A percentile compares a stretch with the other conserved stretches of the same genome.
These are phyloP conservation scores for Trichophaea hybrida DNA, from an alignment of 2,329 filamentous ascomycete species.

Conservation along the genomic window DNA sequence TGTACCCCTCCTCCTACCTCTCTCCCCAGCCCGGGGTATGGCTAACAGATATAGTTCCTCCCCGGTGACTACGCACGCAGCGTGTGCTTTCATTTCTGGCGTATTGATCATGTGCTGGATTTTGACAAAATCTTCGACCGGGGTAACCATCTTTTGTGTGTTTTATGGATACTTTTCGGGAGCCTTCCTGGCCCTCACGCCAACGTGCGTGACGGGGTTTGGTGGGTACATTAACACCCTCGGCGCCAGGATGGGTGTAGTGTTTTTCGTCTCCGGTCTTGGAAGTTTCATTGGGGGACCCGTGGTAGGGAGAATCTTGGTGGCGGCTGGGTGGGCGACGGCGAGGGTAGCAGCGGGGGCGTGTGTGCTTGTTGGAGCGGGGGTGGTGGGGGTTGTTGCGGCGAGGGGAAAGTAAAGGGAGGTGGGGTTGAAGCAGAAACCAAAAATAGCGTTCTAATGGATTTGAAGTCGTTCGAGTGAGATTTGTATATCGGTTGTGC, in stretches of 20 bases:
- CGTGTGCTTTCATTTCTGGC: slow-evolving; percentile 32
- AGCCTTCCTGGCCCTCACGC: slow-evolving; percentile 33
- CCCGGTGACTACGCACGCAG: slow-evolving; percentile 17
- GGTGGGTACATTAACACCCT: slow-evolving; percentile 16
- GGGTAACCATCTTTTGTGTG: slow-evolving; percentile 32
- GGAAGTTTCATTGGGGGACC: not conserved
- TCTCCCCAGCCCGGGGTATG: not conserved
- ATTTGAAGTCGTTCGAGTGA: too few relatives aligned
- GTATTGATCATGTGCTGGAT: slow-evolving; percentile 38
- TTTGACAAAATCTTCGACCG: slow-evolving; percentile 28
- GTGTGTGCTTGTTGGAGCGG: not conserved
- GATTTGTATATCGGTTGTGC: too few relatives aligned
- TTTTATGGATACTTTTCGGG: slow-evolving; percentile 36
- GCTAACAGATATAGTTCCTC: not conserved
- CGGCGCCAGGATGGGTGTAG: slow-evolving; percentile 20
- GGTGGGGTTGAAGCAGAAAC: too few relatives aligned
- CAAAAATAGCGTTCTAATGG: too few relatives aligned
- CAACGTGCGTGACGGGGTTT: slow-evolving; percentile 30
- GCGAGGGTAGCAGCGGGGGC: not conserved
- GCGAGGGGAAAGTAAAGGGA: too few relatives aligned
- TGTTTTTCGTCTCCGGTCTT: not conserved
- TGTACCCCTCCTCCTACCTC: not conserved
- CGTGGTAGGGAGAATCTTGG: not conserved
- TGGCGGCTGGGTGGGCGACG: not conserved
- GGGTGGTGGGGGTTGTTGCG: too few relatives aligned